Base-by-base conservation (phyloP, 1,139 yeast genomes). In the Geotrichum carabidarum region DNA sequence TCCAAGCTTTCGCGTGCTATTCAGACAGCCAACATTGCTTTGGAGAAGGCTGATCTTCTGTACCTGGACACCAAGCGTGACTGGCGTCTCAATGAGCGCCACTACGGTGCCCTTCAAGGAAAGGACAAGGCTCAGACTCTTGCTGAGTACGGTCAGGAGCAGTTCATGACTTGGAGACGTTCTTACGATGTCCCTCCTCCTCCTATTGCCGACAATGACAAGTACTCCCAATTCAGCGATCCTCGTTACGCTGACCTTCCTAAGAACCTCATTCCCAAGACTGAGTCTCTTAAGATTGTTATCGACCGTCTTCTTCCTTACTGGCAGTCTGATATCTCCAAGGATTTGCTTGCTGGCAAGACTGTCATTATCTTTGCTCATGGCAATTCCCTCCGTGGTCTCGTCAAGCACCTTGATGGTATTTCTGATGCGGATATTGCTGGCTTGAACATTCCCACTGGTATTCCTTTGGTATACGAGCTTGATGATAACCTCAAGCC, bases 1-100 rank as follows among this genome's bases (percentile, higher is more conserved):
- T 91, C 98, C 62, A 81, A 84, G 74, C 81, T 93, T 71, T 79
- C 95, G 66, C 86, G 99, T 79, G 98, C 99, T 63, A 93, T 91
- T 72, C 96, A 90, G 79, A 93, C 98, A 62, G 97, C 97, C 68
- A 85, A 93, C 86, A 83, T 91, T 74, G 97, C 97, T 60, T 80
- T 93, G 68, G 88, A 86, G 62, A 74, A 79, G 62, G 93, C 97
- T 60, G 97, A 89, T 75, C 90, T 91, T 72, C 78, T 88, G 68
- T 91, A 83, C 81, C 81, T 93, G 64, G 96, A 95, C 70, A 95
- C 88, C 69, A 84, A 86, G 78, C 87, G 97, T 80, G 80, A 91
- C 58, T 91, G 98, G 98, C 86, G 97, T 81, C 83, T 91, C 74
- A 91, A 91, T 78, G 99, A 91, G 80, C 93, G 98, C 80, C 98